Percentiles rank a stretch among this genome's conserved stretches.
These are phyloP conservation scores for Pelargonium nanum DNA, from an alignment of 345 rosid species.

Conservation along the genomic window DNA sequence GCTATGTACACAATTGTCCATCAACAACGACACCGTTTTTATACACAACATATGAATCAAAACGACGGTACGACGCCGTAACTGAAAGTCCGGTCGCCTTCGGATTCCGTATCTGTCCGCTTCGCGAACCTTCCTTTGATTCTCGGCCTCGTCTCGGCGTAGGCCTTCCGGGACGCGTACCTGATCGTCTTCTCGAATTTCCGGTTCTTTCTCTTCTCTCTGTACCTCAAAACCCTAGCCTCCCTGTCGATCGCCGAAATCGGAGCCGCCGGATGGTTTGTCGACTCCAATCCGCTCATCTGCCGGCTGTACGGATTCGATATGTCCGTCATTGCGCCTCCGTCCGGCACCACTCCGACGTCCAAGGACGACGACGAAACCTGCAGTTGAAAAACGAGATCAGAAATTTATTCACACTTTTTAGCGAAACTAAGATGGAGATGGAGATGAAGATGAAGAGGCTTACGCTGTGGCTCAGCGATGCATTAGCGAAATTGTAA, in stretches of 20 bases:
- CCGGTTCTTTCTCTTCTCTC: conserved; percentile 92
- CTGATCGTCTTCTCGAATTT: conserved; percentile 96
- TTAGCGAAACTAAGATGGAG: neutral
- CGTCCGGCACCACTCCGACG: conserved; percentile 91
- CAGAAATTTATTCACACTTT: neutral
- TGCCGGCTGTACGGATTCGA: conserved; percentile 39
- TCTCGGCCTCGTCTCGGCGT: conserved; percentile 81
- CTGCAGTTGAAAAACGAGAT: conserved; percentile 19
- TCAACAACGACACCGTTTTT: too few relatives aligned
- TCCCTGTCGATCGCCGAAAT: conserved; percentile 75
- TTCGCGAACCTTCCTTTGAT: conserved; percentile 93
- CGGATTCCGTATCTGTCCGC: conserved; percentile 33
- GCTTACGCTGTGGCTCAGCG: neutral
- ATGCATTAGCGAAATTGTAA: neutral
- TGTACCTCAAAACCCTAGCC: conserved; percentile 89
- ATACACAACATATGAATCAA: conserved; percentile 9
- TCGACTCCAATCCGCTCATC: conserved; percentile 31
- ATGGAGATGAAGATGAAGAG: neutral
- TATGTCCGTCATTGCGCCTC: conserved; percentile 46
- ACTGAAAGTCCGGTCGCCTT: conserved; percentile 36
- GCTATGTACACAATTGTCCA: neutral
- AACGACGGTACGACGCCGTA: conserved; percentile 81
- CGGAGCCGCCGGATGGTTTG: conserved; percentile 36
- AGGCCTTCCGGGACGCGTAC: conserved; percentile 86
- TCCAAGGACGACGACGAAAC: conserved; percentile 83